Evolutionary conservation across 2,329 filamentous ascomycete genomes (phyloP).

Genomic region (Colletotrichum salicis): DNA sequence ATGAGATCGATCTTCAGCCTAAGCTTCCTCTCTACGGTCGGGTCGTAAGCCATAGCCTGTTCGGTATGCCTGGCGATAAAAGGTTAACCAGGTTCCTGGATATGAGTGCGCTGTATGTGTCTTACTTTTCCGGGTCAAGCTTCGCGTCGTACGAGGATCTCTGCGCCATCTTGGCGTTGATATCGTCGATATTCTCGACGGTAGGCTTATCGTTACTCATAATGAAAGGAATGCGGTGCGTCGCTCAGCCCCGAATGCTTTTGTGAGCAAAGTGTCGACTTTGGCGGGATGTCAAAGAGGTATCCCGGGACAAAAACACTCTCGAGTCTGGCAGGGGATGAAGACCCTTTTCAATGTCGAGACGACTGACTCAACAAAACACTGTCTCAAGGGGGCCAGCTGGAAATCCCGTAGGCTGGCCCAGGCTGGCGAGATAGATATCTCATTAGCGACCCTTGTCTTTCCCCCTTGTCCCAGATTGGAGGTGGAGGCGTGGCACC

Average conservation of each 20-base stretch:
- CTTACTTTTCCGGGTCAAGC: slow-evolving; percentile 18
- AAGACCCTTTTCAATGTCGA: neutral
- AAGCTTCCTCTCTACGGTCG: slow-evolving; percentile 49
- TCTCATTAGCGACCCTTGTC: neutral
- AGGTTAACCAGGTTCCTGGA: neutral
- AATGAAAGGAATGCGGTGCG: neutral
- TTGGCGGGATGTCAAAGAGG: neutral
- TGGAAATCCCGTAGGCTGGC: neutral
- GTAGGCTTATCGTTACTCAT: slow-evolving; percentile 23
- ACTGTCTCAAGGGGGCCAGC: neutral
- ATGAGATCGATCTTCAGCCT: slow-evolving; percentile 70
- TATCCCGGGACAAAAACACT: neutral
- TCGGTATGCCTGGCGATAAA: neutral
- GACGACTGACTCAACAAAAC: neutral
- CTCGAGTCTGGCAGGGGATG: neutral
- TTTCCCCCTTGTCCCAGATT: neutral
- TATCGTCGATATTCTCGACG: slow-evolving; percentile 25
- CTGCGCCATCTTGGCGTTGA: slow-evolving; percentile 10
- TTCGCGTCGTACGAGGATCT: neutral
- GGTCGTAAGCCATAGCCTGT: slow-evolving; percentile 39
- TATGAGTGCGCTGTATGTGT: no score
- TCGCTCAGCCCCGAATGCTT: neutral
- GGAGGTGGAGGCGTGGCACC: slow-evolving; percentile 7
- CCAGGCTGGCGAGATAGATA: slow-evolving; percentile 8
- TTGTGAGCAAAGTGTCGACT: slow-evolving; percentile 14